These are phyloP conservation scores for Ganoderma leucocontextum DNA, from an alignment of 1,284 basidiomycete species.

Conservation along the genomic window DNA sequence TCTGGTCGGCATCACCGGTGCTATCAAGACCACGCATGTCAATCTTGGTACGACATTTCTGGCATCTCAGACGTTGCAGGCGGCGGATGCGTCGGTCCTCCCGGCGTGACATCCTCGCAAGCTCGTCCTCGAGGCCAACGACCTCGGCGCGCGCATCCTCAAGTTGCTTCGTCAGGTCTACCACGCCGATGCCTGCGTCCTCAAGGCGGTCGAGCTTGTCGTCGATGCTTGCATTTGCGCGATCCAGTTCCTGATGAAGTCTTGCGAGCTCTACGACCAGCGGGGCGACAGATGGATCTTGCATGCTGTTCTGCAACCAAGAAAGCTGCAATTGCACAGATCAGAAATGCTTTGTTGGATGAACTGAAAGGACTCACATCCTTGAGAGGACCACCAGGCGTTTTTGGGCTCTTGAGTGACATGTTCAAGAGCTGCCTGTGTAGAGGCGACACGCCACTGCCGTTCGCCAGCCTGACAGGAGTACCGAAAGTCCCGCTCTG, in stretches of 20 bases:
- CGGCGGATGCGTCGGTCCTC: constrained; percentile 70
- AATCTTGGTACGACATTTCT: constrained; percentile 70
- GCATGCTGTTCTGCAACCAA: constrained; percentile 69
- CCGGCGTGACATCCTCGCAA: constrained; percentile 64
- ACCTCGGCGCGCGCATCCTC: constrained; percentile 72
- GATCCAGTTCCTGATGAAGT: constrained; percentile 74
- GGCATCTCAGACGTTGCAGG: constrained; percentile 66
- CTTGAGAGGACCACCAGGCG: constrained; percentile 77
- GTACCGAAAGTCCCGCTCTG: constrained; percentile 53
- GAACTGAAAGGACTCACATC: constrained; percentile 60
- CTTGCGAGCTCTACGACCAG: constrained; percentile 71
- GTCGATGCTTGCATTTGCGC: constrained; percentile 83
- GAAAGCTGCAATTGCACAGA: constrained; percentile 56
- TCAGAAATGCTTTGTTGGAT: constrained; percentile 7
- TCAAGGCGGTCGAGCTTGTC: constrained; percentile 85
- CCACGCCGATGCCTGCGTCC: constrained; percentile 75
- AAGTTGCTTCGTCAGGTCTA: constrained; percentile 73
- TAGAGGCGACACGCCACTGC: constrained; percentile 72
- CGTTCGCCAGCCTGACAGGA: constrained; percentile 60
- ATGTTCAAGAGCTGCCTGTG: constrained; percentile 74
- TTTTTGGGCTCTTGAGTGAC: constrained; percentile 73
- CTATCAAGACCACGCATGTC: constrained; percentile 55
- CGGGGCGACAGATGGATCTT: constrained; percentile 61
- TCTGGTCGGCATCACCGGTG: constrained; percentile 60
- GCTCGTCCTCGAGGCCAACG: constrained; percentile 68